These are phyloP conservation scores for Cymbopogon flexuosus DNA, from an alignment of 202 grass and related monocot species.

Conservation along the genomic window DNA sequence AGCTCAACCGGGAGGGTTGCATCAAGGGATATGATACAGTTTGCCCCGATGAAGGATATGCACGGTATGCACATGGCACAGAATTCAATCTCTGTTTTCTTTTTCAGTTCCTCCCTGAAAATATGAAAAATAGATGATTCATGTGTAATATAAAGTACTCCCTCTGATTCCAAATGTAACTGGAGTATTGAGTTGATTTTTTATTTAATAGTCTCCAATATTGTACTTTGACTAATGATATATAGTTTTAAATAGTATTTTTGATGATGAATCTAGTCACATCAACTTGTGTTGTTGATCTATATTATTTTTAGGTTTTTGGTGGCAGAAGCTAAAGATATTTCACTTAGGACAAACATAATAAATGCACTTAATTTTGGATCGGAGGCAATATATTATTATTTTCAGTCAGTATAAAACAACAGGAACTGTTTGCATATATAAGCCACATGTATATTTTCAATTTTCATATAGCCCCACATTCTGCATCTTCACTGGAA, in stretches of 20 bases:
- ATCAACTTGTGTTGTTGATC: neutral
- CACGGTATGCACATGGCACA: constrained; percentile 49
- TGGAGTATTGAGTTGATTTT: neutral
- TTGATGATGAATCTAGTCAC: neutral
- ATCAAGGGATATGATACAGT: constrained; percentile 91
- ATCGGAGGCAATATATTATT: neutral
- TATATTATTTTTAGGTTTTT: neutral
- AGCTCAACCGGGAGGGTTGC: constrained; percentile 77
- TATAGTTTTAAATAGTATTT: neutral
- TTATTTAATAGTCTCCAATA: neutral
- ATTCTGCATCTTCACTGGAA: constrained; percentile 2
- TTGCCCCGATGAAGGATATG: constrained; percentile 75
- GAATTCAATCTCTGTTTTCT: neutral
- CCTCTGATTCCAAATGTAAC: neutral
- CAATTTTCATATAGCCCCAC: neutral
- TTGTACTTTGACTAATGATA: neutral
- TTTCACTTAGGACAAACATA: neutral
- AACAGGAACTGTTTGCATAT: constrained; percentile 7
- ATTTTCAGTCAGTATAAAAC: neutral
- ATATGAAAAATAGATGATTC: neutral
- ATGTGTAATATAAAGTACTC: neutral
- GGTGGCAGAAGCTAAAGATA: neutral
- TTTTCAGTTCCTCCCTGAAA: neutral
- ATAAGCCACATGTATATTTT: neutral
- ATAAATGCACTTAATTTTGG: neutral